Base-by-base conservation (phyloP, 2,329 filamentous ascomycete genomes). In the Rutstroemia sp. region DNA sequence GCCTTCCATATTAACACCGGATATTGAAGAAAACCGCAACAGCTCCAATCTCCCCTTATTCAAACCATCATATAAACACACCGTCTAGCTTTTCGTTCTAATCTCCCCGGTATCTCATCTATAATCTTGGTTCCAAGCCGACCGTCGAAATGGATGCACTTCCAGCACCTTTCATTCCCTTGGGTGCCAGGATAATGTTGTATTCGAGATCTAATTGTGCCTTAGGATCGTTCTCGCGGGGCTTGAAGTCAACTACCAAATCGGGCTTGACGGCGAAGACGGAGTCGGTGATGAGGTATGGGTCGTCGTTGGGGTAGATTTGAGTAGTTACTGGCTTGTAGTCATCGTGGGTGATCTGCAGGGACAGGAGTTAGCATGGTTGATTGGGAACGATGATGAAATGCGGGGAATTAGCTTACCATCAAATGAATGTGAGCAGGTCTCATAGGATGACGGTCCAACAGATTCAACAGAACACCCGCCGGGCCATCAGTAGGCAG, bases 291-390 rank as follows among this genome's bases (percentile, higher is more conserved):
- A 63, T 63, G 21, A 89, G 73, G 63, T 88, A 84, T 60, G 79
- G 76, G 69, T 84, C 82, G 59, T 81, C 76, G 57, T 76, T 74
- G 68, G 90, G 87, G 67, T 90, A 92, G 55, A 94, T 83, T 69
- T 94, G 88, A 1, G 85, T 88, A 0, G 85, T 87, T 48, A 95
- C 78, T 0, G 84, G 76, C 65, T 83, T 86, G 73, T 86, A 84
- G 7, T 79, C 79, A 2, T 79, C 75, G 12, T 76, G 75, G 27
- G 77, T 75, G 68, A 79, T 73, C 75, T 80, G 58, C 55, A 59
- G 58, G 41, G 16, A 17, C 38, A 41, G 54, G 19, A 27, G 48
- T 42, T 53, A 52, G 48, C 9, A 30, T 25, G 41, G 16, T 17
- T 34, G 27, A 30, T 5, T 14, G 17, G 38, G 16, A 21, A 16